Evolutionary conservation across 2,329 filamentous ascomycete genomes (phyloP), one percentile per base, ranked within the genome.

Genomic region (Paraconiothyrium brasiliense): DNA sequence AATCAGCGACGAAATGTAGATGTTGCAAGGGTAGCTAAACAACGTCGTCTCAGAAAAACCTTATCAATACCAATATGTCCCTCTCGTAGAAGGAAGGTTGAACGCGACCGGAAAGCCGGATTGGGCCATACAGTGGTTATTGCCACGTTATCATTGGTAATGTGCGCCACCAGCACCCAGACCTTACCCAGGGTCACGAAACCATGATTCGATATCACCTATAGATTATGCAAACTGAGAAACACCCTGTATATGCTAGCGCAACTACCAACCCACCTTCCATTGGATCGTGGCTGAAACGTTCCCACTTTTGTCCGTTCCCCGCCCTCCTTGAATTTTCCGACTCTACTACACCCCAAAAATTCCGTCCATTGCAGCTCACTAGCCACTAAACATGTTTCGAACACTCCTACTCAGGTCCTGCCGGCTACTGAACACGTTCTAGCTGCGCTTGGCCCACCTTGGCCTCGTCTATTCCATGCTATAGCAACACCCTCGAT

Each of bases 381-480:
- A 3, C 39, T 41, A 41, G 16, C 39, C 39, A 41, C 13, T 2
- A 24, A 27, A 10, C 4, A 14, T 47, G 22, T 30, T 20, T 24
- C 39, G 39, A 9, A 4, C 4, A 8, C 39, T 20, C 2, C n/a
- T 7, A 11, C 7, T 11, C 8, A 9, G 9, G 13, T 30, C 44
- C 8, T 24, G 22, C 10, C 44, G 10, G 20, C 22, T 47, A 47
- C 44, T 47, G 44, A 16, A 47, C 24, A 47, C 3, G 44, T 30
- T 10, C 11, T 47, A 47, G 44, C 20, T 24, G 44, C 22, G 4
- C 44, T 47, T 30, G 5, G 22, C 44, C 44, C 14, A 47, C 20
- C 44, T 47, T 47, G 22, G 44, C 44, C 44, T 47, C n/a, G 44
- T 47, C 22, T 47, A 47, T 27, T 24, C 27, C 22, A 27, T 47